Percentiles rank a stretch among this genome's conserved stretches.
Conservation (phyloP, 129 eudicot species). For the Arctium lappa region DNA sequence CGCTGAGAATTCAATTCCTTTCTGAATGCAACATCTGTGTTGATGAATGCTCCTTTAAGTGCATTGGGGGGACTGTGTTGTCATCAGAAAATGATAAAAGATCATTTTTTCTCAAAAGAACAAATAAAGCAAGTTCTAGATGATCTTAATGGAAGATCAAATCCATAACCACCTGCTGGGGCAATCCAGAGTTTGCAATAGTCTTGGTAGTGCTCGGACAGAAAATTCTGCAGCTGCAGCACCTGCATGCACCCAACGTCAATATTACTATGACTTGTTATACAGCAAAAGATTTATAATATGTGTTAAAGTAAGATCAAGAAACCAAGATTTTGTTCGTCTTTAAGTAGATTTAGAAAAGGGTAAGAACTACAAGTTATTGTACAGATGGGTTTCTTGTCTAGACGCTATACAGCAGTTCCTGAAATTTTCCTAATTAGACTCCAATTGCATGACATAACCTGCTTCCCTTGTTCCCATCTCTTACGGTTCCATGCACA, state of each 20-base stretch:
- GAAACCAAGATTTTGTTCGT: neutral
- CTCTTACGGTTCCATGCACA: neutral
- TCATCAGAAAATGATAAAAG: neutral
- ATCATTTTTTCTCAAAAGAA: neutral
- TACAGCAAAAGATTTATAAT: neutral
- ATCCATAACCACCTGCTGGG: constrained; percentile 33
- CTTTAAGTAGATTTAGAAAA: neutral
- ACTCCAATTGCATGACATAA: constrained; percentile 1
- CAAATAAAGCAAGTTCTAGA: constrained; percentile 1
- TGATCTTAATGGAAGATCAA: constrained; percentile 2
- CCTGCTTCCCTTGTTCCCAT: neutral
- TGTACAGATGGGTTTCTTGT: neutral
- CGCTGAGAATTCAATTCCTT: constrained; percentile 47
- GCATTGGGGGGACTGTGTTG: constrained; percentile 63
- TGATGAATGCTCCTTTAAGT: constrained; percentile 59
- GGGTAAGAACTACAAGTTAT: neutral
- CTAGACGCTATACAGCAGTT: neutral
- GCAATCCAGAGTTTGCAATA: constrained; percentile 47
- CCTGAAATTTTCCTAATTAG: neutral
- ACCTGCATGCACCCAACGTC: constrained; percentile 47
- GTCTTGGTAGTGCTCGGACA: constrained; percentile 76
- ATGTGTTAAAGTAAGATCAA: neutral
- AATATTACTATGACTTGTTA: neutral
- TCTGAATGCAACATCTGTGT: constrained; percentile 82
- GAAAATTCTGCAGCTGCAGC: constrained; percentile 98